These are phyloP conservation scores for Coriaria nepalensis DNA, from an alignment of 306 rosid genomes.

Conservation along the genomic window DNA sequence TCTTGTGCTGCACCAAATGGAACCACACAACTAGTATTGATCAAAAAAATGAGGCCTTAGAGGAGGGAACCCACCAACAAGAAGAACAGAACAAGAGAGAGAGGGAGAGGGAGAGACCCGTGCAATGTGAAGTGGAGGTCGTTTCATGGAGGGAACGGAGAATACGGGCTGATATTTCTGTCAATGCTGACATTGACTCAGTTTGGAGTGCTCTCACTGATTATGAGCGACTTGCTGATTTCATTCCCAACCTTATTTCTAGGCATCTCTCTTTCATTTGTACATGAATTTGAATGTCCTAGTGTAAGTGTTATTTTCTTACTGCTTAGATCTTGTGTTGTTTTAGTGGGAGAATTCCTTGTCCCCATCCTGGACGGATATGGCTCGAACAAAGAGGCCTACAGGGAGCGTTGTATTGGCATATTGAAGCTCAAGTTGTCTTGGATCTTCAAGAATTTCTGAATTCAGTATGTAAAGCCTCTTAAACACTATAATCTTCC, in stretches of 20 bases:
- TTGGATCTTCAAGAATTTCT: constrained; percentile 76
- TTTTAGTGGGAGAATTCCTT: constrained; percentile 61
- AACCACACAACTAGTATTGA: constrained; percentile 9
- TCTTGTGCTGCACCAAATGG: constrained; percentile 27
- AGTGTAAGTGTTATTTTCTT: not conserved
- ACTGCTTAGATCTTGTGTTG: not conserved
- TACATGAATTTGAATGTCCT: not conserved
- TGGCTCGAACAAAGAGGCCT: constrained; percentile 95
- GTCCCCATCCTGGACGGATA: constrained; percentile 78
- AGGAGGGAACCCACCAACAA: not conserved
- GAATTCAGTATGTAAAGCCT: constrained; percentile 37
- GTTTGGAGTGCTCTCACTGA: constrained; percentile 86
- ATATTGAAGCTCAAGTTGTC: constrained; percentile 92
- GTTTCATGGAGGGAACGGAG: constrained; percentile 84
- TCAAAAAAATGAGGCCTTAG: not conserved
- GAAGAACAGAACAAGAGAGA: constrained; percentile 6
- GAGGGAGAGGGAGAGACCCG: constrained; percentile 27
- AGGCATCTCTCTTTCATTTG: constrained; percentile 24
- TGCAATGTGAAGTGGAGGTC: constrained; percentile 62
- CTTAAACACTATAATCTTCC: too few species aligned
- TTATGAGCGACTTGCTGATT: constrained; percentile 82
- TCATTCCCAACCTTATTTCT: constrained; percentile 82
- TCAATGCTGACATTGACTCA: constrained; percentile 53
- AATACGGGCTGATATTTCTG: constrained; percentile 39
- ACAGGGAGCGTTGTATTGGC: constrained; percentile 94